Base-by-base conservation (phyloP, 176 grass and related monocot species). In the Otatea glauca region DNA sequence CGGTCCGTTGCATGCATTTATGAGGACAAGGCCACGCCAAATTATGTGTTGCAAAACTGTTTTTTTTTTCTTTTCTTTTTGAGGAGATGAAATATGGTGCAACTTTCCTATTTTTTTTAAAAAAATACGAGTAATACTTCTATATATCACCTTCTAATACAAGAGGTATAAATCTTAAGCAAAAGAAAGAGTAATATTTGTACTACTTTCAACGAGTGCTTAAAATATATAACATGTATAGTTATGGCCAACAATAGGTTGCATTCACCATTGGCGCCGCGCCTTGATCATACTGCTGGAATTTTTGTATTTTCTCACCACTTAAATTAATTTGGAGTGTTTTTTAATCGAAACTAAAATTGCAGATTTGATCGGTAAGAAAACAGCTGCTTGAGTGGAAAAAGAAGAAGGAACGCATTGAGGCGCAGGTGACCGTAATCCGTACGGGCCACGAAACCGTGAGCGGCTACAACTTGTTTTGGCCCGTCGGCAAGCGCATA, bases 361-460 rank as follows among this genome's bases (percentile, higher is more conserved):
- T n/a, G 18, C 4, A 13, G 35, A 9, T 9, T 21, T 44, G 39
- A 60, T 60, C 11, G 0, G 58, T 25, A 29, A 63, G 24, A 27
- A 29, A 63, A 60, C 10, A 60, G 25, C 61, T 14, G 34, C 34
- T 37, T 32, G 3, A 20, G 55, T 18, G 63, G 63, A 65, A 65
- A 17, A 65, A 35, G 15, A 20, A 18, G 18, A 2, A 2, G 21
- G 21, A 23, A 23, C 9, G 56, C 3, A 23, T 7, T 21, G 18
- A 21, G 20, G 20, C 18, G 18, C 18, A n/a, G 35, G 42, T 18
- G 8, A 42, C 41, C 70, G n/a, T n/a, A n/a, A n/a, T n/a, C n/a
- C n/a, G 10, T 2, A 50, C 32, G 83, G 71, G 83, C 88, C 77
- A 18, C 53, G 17, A 70, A 76, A 77, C 65, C 54, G 37, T 65